Percentiles rank a stretch among this genome's conserved stretches.
phyloP scores from a whole-genome alignment of 75 land plant genomes.

The Sequoiadendron giganteum region DNA sequence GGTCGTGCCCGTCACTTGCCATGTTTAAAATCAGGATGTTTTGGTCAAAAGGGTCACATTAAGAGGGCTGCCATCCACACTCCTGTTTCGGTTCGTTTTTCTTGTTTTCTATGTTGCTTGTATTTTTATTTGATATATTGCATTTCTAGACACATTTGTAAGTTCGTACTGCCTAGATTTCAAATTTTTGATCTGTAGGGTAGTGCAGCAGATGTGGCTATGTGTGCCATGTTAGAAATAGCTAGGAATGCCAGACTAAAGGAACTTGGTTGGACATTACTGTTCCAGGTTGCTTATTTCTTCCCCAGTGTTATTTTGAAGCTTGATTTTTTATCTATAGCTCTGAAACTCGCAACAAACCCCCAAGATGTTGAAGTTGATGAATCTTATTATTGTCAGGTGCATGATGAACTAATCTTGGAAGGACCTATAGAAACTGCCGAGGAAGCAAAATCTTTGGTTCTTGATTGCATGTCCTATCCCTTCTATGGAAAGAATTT shows the following conservation, averaged over 20 bases:
- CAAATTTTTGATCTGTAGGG: conserved; percentile 46
- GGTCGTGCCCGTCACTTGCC: conserved; percentile 86
- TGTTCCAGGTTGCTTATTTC: conserved; percentile 67
- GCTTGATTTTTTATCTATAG: background rate
- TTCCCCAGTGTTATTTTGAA: background rate
- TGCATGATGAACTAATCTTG: conserved; percentile 97
- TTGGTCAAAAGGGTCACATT: conserved; percentile 56
- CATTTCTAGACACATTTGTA: background rate
- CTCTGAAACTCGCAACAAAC: background rate
- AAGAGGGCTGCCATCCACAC: conserved; percentile 96
- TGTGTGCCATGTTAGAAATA: conserved; percentile 98
- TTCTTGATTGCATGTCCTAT: conserved; percentile 84
- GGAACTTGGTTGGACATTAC: conserved; percentile 89
- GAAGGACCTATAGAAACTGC: conserved; percentile 94
- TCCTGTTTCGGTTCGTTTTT: conserved; percentile 79
- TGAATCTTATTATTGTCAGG: conserved; percentile 47
- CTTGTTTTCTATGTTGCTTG: background rate
- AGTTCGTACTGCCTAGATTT: background rate
- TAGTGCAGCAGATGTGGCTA: conserved; percentile 99
- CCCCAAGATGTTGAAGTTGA: background rate
- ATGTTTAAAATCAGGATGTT: conserved; percentile 31
- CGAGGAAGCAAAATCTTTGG: conserved; percentile 74
- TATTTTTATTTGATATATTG: background rate
- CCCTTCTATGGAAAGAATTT: conserved; percentile 86
- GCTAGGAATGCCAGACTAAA: conserved; percentile 53